Percentiles rank a stretch among this genome's conserved stretches.
Conservation (phyloP, 257 asterid species). For the Primulina huaijiensis region DNA sequence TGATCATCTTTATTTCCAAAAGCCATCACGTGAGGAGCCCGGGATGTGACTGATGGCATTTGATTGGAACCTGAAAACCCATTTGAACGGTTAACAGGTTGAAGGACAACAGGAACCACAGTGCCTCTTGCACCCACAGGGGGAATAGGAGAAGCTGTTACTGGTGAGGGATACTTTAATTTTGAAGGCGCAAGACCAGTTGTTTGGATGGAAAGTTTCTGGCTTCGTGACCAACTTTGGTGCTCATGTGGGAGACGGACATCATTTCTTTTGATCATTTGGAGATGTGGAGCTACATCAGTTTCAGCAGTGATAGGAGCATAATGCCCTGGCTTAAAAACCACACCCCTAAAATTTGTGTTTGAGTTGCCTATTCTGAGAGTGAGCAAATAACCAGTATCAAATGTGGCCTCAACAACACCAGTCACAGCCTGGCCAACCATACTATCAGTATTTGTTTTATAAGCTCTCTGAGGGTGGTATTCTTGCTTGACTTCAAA, state of each 20-base stretch:
- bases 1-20: slow-evolving; percentile 56
- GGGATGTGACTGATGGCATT: slow-evolving; percentile 29
- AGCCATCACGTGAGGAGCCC: slow-evolving; percentile 28
- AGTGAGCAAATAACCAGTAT: slow-evolving; percentile 74
- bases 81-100: slow-evolving; percentile 42
- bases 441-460: slow-evolving; percentile 31
- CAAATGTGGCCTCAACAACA: slow-evolving; percentile 79
- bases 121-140: slow-evolving; percentile 56
- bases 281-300: slow-evolving; percentile 78
- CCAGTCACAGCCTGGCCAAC: slow-evolving; percentile 86
- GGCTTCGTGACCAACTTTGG: slow-evolving; percentile 31
- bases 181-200: slow-evolving; percentile 36
- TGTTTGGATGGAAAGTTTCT: slow-evolving; percentile 29
- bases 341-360: slow-evolving; percentile 65
- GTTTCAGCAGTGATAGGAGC: slow-evolving; percentile 71
- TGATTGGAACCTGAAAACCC: slow-evolving; percentile 31
- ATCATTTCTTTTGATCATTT: slow-evolving; percentile 60
- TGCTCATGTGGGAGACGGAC: slow-evolving; percentile 37
- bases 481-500: slow-evolving; percentile 37
- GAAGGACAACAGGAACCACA: slow-evolving; percentile 60
- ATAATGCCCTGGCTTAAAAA: slow-evolving; percentile 80
- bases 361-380: slow-evolving; percentile 71
- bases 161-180: slow-evolving; percentile 32
- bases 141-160: slow-evolving; percentile 41
- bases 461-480: slow-evolving; percentile 31